A percentile compares a stretch with the other conserved stretches of the same genome.
Evolutionary conservation across 139 green algal genomes (phyloP).

Genomic region (Chloropicon primus): DNA sequence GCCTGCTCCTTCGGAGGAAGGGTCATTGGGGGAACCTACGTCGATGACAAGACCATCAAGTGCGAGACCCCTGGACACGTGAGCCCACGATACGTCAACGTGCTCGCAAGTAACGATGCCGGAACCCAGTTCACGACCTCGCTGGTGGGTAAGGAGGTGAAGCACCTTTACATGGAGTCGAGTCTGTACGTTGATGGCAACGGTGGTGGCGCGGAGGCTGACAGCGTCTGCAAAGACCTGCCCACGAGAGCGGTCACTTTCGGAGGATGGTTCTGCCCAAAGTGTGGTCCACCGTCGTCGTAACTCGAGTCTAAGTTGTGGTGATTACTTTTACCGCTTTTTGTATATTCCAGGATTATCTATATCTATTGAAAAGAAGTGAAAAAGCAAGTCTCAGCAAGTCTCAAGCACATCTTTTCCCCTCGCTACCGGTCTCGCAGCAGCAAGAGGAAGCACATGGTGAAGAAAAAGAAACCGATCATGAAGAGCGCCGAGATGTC

Average conservation of each 20-base stretch:
- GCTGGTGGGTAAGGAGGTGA: slow-evolving; percentile 8
- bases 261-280: slow-evolving; percentile 20
- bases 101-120: slow-evolving; percentile 12
- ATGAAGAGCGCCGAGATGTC: not conserved
- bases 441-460: not conserved
- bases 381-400: no score
- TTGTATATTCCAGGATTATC: no score
- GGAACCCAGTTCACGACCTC: slow-evolving; percentile 17
- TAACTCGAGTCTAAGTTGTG: no score
- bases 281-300: slow-evolving; percentile 17
- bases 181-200: slow-evolving; percentile 10
- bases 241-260: slow-evolving; percentile 17
- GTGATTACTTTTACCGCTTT: no score
- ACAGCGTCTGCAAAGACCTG: slow-evolving; percentile 17
- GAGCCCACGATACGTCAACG: slow-evolving; percentile 11
- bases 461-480: not conserved
- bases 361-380: no score
- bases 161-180: slow-evolving; percentile 23
- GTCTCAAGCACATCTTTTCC: no score
- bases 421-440: not conserved
- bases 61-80: slow-evolving; percentile 16
- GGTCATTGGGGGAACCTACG: not conserved
- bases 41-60: not conserved
- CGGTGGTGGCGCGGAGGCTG: slow-evolving; percentile 11
- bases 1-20: slow-evolving; percentile 13